Base-by-base conservation (phyloP, 2,329 filamentous ascomycete genomes). In the Dactylella cylindrospora region DNA sequence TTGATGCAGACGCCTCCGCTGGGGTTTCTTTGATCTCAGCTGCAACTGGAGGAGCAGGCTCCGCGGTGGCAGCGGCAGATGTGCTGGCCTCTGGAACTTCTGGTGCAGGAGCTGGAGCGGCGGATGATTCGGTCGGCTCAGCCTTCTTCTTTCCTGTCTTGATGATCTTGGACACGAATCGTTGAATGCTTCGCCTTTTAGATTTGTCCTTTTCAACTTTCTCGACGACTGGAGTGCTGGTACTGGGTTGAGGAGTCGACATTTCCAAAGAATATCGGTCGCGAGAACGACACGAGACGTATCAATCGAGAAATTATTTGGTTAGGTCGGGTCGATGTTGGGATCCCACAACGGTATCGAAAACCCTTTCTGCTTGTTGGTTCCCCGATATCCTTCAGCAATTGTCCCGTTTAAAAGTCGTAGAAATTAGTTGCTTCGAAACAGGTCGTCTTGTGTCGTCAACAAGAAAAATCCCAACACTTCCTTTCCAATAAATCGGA, bases 161-260 rank as follows among this genome's bases (percentile, higher is more conserved):
- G 23, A 61, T 47, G 12, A 61, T 17, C 17, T 49, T 53, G 3
- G 47, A 47, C 8, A 61, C 29, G 19, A 61, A 61, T 2, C 55
- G 33, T 15, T 61, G 55, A n/a, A 61, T 61, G 23, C 55, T 61
- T 15, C 36, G 20, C 25, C 55, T 52, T 28, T 38, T 61, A 2
- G 55, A 61, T 25, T 53, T 47, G 29, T 52, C 46, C 33, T 61
- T 46, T 7, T 61, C 40, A 10, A 8, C 35, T 15, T 35, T 38
- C 2, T 32, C 39, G 17, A 28, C 40, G 17, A 38, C 8, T 13
- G 33, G 12, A 15, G 55, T 36, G n/a, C n/a, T n/a, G n/a, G n/a
- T n/a, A n/a, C n/a, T n/a, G 13, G 47, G 47, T 39, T 52, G 47
- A 36, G 55, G 41, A 20, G 55, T 49, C 47, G 55, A 61, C 55